Conservation (phyloP, 2,329 filamentous ascomycete species). For the Gaeumannomyces sp. region DNA sequence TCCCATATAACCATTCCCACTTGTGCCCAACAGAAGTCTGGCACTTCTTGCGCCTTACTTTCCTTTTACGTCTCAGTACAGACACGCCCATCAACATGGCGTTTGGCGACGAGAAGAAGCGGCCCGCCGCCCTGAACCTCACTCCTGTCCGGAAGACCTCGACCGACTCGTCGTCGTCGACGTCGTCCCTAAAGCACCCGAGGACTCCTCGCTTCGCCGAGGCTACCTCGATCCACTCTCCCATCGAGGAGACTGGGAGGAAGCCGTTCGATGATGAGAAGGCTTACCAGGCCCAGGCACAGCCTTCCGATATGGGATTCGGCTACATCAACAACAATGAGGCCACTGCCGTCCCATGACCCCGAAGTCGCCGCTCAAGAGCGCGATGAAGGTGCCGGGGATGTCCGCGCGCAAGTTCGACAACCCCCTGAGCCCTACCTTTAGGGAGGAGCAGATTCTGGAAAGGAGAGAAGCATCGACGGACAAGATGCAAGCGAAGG, state of each 20-base stretch:
- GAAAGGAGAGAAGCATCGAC: slow-evolving; percentile 79
- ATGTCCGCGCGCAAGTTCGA: slow-evolving; percentile 66
- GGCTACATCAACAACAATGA: slow-evolving; percentile 71
- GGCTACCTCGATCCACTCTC: slow-evolving; percentile 73
- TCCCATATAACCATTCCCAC: slow-evolving; percentile 9
- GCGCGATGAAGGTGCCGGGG: slow-evolving; percentile 80
- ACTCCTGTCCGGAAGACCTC: slow-evolving; percentile 42
- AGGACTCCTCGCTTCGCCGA: slow-evolving; percentile 75
- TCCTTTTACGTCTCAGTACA: slow-evolving; percentile 18
- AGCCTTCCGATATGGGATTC: slow-evolving; percentile 85
- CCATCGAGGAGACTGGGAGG: slow-evolving; percentile 55
- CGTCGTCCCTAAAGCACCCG: slow-evolving; percentile 57
- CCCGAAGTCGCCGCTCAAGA: slow-evolving; percentile 78
- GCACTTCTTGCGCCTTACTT: slow-evolving; percentile 6
- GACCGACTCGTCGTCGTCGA: slow-evolving; percentile 44
- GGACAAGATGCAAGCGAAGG: slow-evolving; percentile 80
- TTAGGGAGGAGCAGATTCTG: slow-evolving; percentile 77
- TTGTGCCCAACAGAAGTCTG: slow-evolving; percentile 3
- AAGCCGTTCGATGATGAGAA: slow-evolving; percentile 52
- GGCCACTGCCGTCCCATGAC: slow-evolving; percentile 55
- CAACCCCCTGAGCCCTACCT: slow-evolving; percentile 86
- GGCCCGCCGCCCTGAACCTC: slow-evolving; percentile 50
- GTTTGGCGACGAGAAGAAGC: slow-evolving; percentile 44
- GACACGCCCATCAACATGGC: slow-evolving; percentile 21
- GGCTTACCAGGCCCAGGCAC: slow-evolving; percentile 54